Percentiles rank a stretch among this genome's conserved stretches.
These are phyloP conservation scores for Leccinum imitatum DNA, from an alignment of 768 basidiomycete species.

Conservation along the genomic window DNA sequence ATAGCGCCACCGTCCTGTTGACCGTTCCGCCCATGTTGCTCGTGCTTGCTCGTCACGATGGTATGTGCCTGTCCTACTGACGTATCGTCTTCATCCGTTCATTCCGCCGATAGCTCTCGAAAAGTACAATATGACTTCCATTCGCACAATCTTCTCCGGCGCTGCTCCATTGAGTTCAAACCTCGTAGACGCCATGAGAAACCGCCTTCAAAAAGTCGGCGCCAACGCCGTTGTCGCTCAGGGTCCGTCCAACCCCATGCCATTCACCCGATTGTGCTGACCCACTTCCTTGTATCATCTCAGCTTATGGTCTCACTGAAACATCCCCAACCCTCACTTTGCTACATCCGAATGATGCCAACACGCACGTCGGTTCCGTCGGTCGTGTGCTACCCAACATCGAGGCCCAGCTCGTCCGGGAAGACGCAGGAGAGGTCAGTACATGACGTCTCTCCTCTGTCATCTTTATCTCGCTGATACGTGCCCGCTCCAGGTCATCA, in stretches of 20 bases:
- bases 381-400: slow-evolving; percentile 75
- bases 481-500: slow-evolving; percentile 21
- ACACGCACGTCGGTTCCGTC: slow-evolving; percentile 59
- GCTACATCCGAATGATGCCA: slow-evolving; percentile 42
- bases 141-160: slow-evolving; percentile 62
- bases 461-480: background rate
- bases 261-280: background rate
- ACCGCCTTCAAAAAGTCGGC: slow-evolving; percentile 42
- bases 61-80: slow-evolving; percentile 36
- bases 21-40: slow-evolving; percentile 87
- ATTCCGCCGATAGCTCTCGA: slow-evolving; percentile 46
- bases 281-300: background rate
- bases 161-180: slow-evolving; percentile 78
- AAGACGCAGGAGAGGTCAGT: slow-evolving; percentile 50
- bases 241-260: slow-evolving; percentile 36
- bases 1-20: slow-evolving; percentile 55
- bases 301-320: slow-evolving; percentile 81
- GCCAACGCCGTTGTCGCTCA: slow-evolving; percentile 46
- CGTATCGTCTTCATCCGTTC: background rate
- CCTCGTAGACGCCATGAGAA: slow-evolving; percentile 50
- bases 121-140: slow-evolving; percentile 62
- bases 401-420: slow-evolving; percentile 68
- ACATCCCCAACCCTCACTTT: slow-evolving; percentile 73
- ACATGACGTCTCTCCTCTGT: too few species aligned
- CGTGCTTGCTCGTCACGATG: slow-evolving; percentile 65